These are phyloP conservation scores for Afroboletus lepidellus DNA, from an alignment of 1,284 basidiomycete genomes.

Conservation along the genomic window DNA sequence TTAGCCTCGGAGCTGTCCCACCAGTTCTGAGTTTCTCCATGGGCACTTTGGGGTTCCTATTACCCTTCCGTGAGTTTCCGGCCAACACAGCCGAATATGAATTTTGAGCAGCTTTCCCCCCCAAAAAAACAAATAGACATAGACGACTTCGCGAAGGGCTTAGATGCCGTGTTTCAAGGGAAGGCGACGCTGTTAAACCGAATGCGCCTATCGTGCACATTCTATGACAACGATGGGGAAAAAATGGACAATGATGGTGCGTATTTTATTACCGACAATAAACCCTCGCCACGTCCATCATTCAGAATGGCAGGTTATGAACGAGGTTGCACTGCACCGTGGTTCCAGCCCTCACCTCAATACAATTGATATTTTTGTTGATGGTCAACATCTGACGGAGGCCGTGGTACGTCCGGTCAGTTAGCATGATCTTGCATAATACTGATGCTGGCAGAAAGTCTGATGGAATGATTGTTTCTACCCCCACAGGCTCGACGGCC, in stretches of 20 bases:
- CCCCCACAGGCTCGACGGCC: slow-evolving; percentile 95
- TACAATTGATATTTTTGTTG: slow-evolving; percentile 93
- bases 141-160: slow-evolving; percentile 74
- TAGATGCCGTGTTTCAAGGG: slow-evolving; percentile 75
- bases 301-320: slow-evolving; percentile 94
- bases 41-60: slow-evolving; percentile 92
- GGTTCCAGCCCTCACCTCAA: slow-evolving; percentile 91
- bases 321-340: slow-evolving; percentile 91
- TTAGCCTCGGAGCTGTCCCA: slow-evolving; percentile 85
- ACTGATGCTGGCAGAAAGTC: slow-evolving; percentile 53
- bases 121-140: slow-evolving; percentile 58
- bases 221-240: slow-evolving; percentile 60
- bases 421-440: slow-evolving; percentile 9
- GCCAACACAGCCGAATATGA: not conserved
- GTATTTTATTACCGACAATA: slow-evolving; percentile 15
- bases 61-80: slow-evolving; percentile 82
- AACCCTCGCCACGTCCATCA: slow-evolving; percentile 3
- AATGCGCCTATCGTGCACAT: slow-evolving; percentile 83
- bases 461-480: slow-evolving; percentile 92
- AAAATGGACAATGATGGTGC: slow-evolving; percentile 61
- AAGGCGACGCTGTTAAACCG: slow-evolving; percentile 81
- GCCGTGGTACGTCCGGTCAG: slow-evolving; percentile 72
- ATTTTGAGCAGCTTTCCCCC: slow-evolving; percentile 9
- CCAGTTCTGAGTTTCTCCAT: slow-evolving; percentile 95
- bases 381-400: slow-evolving; percentile 93